These are phyloP conservation scores for Angomonas deanei DNA, from an alignment of 208 protist genomes.

Conservation along the genomic window DNA sequence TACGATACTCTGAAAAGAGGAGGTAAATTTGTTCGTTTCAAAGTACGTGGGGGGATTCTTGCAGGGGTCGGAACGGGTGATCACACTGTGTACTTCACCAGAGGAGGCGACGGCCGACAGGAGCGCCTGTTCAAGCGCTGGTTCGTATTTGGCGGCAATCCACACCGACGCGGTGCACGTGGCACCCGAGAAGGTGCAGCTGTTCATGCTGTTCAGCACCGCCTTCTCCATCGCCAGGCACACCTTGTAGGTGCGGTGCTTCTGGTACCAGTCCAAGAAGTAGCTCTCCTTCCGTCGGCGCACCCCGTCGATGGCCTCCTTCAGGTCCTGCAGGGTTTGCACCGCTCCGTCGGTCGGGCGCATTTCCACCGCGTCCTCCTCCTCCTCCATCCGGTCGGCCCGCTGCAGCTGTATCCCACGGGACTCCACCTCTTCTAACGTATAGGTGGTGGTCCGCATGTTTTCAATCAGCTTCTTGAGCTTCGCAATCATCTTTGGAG, in stretches of 20 bases:
- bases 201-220: slow-evolving; percentile 85
- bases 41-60: slow-evolving; percentile 96
- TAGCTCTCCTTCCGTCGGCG: slow-evolving; percentile 31
- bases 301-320: slow-evolving; percentile 19
- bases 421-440: slow-evolving; percentile 44
- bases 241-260: slow-evolving; percentile 40
- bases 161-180: slow-evolving; percentile 91
- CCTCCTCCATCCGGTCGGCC: neutral
- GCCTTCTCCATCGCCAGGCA: slow-evolving; percentile 43
- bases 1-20: slow-evolving; percentile 96
- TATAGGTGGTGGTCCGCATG: slow-evolving; percentile 86
- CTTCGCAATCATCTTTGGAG: slow-evolving; percentile 46
- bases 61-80: slow-evolving; percentile 66
- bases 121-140: slow-evolving; percentile 45
- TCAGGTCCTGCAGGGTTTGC: slow-evolving; percentile 6
- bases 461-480: slow-evolving; percentile 87
- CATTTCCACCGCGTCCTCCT: neutral
- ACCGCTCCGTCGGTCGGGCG: neutral
- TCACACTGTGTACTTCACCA: slow-evolving; percentile 80
- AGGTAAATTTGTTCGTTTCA: slow-evolving; percentile 94
- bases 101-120: slow-evolving; percentile 34
- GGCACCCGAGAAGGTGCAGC: slow-evolving; percentile 87
- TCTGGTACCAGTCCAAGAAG: slow-evolving; percentile 30
- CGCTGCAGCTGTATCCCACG: neutral
- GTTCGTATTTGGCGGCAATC: slow-evolving; percentile 56